Base-by-base conservation (phyloP, 805 yeast genomes). In the Candida vartiovaarae region DNA sequence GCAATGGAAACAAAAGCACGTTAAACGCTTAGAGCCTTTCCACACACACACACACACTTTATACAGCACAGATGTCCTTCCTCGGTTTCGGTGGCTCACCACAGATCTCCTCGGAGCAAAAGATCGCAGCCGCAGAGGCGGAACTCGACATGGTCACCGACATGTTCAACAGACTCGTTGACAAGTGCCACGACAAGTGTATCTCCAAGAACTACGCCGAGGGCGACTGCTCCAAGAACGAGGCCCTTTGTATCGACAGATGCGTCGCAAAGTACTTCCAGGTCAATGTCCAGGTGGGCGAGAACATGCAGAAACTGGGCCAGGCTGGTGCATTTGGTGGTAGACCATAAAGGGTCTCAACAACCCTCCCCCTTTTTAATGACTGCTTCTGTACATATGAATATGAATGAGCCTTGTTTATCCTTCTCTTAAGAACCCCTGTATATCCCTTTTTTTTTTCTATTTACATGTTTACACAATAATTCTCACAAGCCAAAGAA, bases 141-240 rank as follows among this genome's bases (percentile, higher is more conserved):
- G 99, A 91, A 67, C 76, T 91, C 54, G 99, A 91, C 65, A 84
- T 93, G 81, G 96, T 91, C 56, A 90, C 97, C 34, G 96, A 93
- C 56, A 89, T 91, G 97, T 91, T 91, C 79, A 91, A 91, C 78
- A 76, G 82, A 59, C 72, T 90, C 58, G 95, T 89, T 25, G 90
- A 83, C 58, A 83, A 87, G 55, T 90, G 98, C 64, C 93, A 90
- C 66, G 65, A 70, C 54, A 90, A 90, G 70, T 90, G 98, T 71
- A 84, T 89, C 62, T 74, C 64, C 42, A 56, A 42, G 20, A 33
- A 15, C 35, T 90, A 89, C 69, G 56, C 65, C 41, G 90, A 86
- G 42, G 83, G 88, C 44, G 89, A 81, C 25, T 71, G 90, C 50
- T 75, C 72, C 67, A 86, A 84, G 70, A 79, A 72, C 55, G 97